Conservation (phyloP, 169 alveolate genomes). For the Cyclospora cayetanensis region DNA sequence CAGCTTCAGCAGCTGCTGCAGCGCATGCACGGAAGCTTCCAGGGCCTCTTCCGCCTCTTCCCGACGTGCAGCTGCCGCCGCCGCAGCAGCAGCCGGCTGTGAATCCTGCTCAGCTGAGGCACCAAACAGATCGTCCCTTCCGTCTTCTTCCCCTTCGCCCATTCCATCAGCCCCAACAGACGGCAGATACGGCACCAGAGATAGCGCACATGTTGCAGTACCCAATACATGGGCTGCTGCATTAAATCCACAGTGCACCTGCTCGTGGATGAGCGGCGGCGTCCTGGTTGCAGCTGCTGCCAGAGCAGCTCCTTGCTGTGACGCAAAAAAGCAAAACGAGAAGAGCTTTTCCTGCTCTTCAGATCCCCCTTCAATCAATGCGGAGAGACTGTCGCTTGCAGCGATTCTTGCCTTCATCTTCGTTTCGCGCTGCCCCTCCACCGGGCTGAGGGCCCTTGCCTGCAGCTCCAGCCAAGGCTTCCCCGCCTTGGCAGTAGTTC, state of each 20-base stretch:
- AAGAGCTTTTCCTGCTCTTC: neutral
- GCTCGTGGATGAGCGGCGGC: too few species aligned
- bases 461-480: neutral
- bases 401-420: neutral
- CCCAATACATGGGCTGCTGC: neutral
- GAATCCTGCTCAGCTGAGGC: neutral
- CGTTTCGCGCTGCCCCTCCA: neutral
- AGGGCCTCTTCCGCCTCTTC: neutral
- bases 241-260: neutral
- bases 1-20: constrained; percentile 21
- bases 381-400: neutral
- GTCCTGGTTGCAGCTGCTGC: constrained; percentile 25
- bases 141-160: neutral
- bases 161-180: neutral
- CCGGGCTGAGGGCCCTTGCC: neutral
- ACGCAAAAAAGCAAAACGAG: neutral
- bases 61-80: neutral
- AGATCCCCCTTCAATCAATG: neutral
- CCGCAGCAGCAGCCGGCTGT: neutral
- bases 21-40: constrained; percentile 3
- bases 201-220: neutral
- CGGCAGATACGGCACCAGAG: neutral
- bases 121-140: neutral
- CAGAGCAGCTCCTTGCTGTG: neutral
- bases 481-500: neutral